Evolutionary conservation across 2,329 filamentous ascomycete genomes (phyloP).

Genomic region (Claviceps sp.): DNA sequence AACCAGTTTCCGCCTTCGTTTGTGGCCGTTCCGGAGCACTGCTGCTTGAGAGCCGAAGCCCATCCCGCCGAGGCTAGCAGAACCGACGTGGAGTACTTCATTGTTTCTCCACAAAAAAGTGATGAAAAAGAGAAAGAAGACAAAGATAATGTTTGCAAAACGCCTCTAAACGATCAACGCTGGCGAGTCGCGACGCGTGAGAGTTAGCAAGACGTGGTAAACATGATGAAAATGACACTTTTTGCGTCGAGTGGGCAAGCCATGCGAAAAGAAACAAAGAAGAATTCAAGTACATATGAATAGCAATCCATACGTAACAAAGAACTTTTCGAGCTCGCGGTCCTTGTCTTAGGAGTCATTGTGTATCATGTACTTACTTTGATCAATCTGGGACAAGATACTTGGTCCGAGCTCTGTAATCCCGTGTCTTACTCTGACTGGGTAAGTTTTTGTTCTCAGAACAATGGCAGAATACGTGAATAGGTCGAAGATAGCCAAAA

Average conservation of each 20-base stretch:
- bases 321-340: background rate
- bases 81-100: slow-evolving; percentile 18
- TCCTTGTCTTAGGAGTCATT: background rate
- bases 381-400: background rate
- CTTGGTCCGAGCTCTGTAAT: background rate
- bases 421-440: background rate
- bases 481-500: background rate
- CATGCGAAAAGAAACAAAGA: no score
- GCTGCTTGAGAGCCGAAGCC: slow-evolving; percentile 18
- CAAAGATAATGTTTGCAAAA: background rate
- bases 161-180: background rate
- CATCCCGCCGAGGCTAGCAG: slow-evolving; percentile 17
- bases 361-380: background rate
- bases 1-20: slow-evolving; percentile 47
- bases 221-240: no score
- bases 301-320: no score
- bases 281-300: no score
- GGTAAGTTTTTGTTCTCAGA: background rate
- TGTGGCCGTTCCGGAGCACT: slow-evolving; percentile 21
- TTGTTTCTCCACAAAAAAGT: slow-evolving; percentile 6
- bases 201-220: no score
- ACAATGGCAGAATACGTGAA: background rate
- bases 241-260: no score
- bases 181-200: no score
- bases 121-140: background rate